Conservation (phyloP, 2,329 filamentous ascomycete species). For the Ramularia collo-cygni region DNA sequence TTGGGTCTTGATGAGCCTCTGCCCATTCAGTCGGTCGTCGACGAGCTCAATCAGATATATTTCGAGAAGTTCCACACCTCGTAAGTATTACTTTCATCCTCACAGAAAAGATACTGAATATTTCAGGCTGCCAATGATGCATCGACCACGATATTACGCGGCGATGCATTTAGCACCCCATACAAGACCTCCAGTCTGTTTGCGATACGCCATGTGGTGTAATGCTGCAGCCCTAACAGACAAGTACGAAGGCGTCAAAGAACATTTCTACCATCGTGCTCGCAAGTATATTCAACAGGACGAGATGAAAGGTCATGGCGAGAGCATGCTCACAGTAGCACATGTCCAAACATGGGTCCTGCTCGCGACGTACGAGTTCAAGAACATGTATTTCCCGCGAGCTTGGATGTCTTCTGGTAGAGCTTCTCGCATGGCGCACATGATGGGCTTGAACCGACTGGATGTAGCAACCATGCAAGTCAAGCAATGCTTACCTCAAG, state of each 20-base stretch:
- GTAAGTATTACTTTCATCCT: too few species aligned
- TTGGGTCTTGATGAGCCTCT: constrained; percentile 76
- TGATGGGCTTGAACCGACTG: constrained; percentile 86
- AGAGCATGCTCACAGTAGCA: constrained; percentile 76
- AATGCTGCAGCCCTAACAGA: constrained; percentile 78
- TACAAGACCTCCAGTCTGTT: constrained; percentile 75
- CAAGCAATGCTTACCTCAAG: constrained; percentile 80
- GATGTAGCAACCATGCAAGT: constrained; percentile 80
- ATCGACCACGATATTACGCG: constrained; percentile 77
- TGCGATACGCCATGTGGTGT: constrained; percentile 96
- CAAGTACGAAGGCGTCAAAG: constrained; percentile 70
- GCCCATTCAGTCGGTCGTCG: constrained; percentile 70
- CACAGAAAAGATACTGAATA: too few species aligned
- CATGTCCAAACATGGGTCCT: constrained; percentile 82
- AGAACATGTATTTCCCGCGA: constrained; percentile 92
- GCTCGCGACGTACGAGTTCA: constrained; percentile 82
- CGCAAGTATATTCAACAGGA: constrained; percentile 87
- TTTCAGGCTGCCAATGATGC: constrained; percentile 65
- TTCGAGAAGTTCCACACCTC: constrained; percentile 87
- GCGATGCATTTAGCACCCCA: constrained; percentile 84
- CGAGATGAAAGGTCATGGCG: constrained; percentile 86
- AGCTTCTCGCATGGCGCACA: constrained; percentile 72
- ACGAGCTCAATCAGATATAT: constrained; percentile 81
- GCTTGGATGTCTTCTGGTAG: constrained; percentile 90
- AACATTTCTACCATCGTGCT: constrained; percentile 82